Percentiles rank a stretch among this genome's conserved stretches.
These are phyloP conservation scores for Aristolochia fimbriata DNA, from an alignment of 164 flowering plant genomes.

Conservation along the genomic window DNA sequence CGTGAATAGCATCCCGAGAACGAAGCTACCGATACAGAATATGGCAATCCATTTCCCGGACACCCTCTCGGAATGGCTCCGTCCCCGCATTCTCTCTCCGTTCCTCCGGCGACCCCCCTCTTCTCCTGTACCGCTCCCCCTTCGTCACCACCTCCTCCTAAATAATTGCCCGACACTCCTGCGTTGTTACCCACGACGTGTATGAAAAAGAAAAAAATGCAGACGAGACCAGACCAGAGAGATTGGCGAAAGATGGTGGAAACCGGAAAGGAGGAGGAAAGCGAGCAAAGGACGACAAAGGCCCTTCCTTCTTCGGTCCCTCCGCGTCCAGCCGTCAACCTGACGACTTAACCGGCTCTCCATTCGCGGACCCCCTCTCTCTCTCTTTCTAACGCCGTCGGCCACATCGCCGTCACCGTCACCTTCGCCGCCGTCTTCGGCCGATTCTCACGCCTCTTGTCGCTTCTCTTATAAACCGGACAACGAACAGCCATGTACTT, in stretches of 20 bases:
- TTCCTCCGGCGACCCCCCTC: not conserved
- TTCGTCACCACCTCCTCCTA: not conserved
- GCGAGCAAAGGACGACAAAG: not conserved
- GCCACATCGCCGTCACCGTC: no score
- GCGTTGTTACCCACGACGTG: not conserved
- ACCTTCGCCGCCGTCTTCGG: no score
- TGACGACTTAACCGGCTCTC: constrained; percentile 2
- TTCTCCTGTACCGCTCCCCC: not conserved
- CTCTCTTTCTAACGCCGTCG: no score
- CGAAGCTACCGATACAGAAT: constrained; percentile 50
- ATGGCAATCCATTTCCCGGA: constrained; percentile 56
- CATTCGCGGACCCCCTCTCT: not conserved
- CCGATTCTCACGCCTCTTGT: no score
- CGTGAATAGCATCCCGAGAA: constrained; percentile 57
- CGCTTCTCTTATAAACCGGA: no score
- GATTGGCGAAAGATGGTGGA: not conserved
- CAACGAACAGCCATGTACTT: no score
- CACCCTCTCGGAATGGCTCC: constrained; percentile 25
- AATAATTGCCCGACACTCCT: not conserved
- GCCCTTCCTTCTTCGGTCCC: not conserved
- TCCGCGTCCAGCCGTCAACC: not conserved
- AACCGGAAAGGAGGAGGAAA: not conserved
- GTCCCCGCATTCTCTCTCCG: constrained; percentile 26
- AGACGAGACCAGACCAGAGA: not conserved
- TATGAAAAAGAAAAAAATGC: not conserved